phyloP scores from a whole-genome alignment of 495 filamentous ascomycete species.

The Aspergillus hancockii region DNA sequence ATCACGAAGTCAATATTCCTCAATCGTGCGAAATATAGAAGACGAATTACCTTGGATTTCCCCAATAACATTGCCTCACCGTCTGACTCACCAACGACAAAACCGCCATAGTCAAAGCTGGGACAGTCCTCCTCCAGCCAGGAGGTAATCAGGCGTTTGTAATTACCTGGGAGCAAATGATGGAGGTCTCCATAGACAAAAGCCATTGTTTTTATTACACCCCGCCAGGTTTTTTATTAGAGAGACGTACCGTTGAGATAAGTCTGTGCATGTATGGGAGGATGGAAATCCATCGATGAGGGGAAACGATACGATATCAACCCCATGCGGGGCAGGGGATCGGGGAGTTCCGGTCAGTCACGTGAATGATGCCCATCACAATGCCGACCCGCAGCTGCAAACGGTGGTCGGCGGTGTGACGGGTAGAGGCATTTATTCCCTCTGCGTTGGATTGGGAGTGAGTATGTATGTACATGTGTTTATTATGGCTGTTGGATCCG shows the following conservation, averaged over 20 bases:
- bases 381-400: too few species aligned
- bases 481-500: too few species aligned
- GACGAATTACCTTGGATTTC: conserved; percentile 64
- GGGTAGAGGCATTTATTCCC: too few species aligned
- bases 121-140: conserved; percentile 97
- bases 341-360: conserved; percentile 10
- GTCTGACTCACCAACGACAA: conserved; percentile 81
- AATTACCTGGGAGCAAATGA: conserved; percentile 80
- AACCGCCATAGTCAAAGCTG: conserved; percentile 94
- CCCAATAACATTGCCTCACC: conserved; percentile 82
- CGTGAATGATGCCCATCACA: conserved; percentile 1
- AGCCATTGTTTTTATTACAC: conserved; percentile 55
- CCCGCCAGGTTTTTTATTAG: too few species aligned
- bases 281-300: conserved; percentile 15
- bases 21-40: neutral
- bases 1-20: neutral
- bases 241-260: neutral
- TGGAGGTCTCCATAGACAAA: conserved; percentile 71
- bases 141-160: conserved; percentile 73
- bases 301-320: neutral
- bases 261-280: neutral
- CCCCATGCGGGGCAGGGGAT: conserved; percentile 12
- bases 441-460: too few species aligned
- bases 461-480: too few species aligned
- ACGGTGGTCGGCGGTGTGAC: too few species aligned